A percentile compares a stretch with the other conserved stretches of the same genome.
phyloP scores from a whole-genome alignment of 768 basidiomycete genomes.

The Trametes cingulata region DNA sequence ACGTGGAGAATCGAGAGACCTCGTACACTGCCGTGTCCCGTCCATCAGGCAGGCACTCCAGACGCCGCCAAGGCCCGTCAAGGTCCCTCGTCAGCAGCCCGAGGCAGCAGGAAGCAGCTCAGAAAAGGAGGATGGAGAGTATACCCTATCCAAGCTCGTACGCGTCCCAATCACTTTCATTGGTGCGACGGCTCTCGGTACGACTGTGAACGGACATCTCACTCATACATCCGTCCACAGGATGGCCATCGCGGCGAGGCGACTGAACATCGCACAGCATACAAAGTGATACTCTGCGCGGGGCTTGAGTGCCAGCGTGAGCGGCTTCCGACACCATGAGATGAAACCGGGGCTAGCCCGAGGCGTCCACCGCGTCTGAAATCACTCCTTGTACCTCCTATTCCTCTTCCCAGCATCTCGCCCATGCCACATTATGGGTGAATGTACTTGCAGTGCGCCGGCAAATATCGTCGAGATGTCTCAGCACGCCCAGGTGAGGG shows the following conservation, averaged over 20 bases:
- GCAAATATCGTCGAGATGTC: not conserved
- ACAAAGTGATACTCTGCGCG: not conserved
- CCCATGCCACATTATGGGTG: not conserved
- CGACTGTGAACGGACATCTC: too few relatives aligned
- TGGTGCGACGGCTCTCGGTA: too few relatives aligned
- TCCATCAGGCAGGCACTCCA: slow-evolving; percentile 3
- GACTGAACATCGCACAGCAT: too few relatives aligned
- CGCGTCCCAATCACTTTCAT: too few relatives aligned
- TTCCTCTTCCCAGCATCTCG: not conserved
- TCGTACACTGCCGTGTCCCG: too few relatives aligned
- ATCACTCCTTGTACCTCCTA: not conserved
- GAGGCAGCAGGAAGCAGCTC: not conserved
- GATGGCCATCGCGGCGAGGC: too few relatives aligned
- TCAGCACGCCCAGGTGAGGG: not conserved
- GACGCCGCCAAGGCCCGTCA: not conserved
- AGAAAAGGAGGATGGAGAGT: too few relatives aligned
- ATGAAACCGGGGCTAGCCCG: not conserved
- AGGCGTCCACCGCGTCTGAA: not conserved
- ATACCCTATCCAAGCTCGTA: too few relatives aligned
- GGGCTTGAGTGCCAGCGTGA: not conserved
- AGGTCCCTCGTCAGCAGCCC: not conserved
- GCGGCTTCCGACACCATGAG: not conserved
- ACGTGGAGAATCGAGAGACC: not conserved
- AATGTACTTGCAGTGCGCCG: not conserved
- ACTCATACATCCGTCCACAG: too few relatives aligned